Evolutionary conservation across 768 basidiomycete species (phyloP).

Genomic region (Aureoboletus auriporus): DNA sequence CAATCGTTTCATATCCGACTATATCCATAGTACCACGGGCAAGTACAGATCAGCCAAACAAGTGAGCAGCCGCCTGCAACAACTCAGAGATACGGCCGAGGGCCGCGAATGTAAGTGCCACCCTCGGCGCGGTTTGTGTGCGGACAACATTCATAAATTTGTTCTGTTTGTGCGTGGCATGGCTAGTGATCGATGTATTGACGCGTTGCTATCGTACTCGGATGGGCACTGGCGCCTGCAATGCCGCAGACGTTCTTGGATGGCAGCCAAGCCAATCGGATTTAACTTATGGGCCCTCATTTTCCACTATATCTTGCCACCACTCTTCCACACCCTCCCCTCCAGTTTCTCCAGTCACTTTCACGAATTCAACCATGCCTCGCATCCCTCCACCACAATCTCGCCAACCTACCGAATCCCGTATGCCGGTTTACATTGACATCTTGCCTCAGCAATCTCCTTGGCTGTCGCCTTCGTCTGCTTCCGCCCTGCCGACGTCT

Average conservation of each 20-base stretch:
- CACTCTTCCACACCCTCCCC: conserved; percentile 19
- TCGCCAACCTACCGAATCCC: conserved; percentile 21
- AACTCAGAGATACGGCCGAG: conserved; percentile 69
- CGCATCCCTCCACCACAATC: conserved; percentile 18
- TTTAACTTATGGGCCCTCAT: conserved; percentile 13
- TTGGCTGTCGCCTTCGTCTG: conserved; percentile 8
- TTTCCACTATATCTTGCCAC: conserved; percentile 27
- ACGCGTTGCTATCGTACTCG: conserved; percentile 31
- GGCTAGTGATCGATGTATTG: conserved; percentile 31
- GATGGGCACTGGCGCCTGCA: conserved; percentile 17
- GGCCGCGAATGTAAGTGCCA: conserved; percentile 61
- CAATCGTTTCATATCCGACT: conserved; percentile 77
- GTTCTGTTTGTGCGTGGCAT: conserved; percentile 30
- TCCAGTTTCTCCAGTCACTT: conserved; percentile 12
- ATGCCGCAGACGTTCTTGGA: conserved; percentile 12
- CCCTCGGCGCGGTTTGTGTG: conserved; percentile 21
- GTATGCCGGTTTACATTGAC: conserved; percentile 32
- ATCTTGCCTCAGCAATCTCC: conserved; percentile 22
- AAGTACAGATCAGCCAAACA: conserved; percentile 72
- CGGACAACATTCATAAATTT: conserved; percentile 26
- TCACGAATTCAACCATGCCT: conserved; percentile 18
- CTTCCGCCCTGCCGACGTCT: conserved; percentile 2
- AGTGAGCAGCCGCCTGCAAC: conserved; percentile 77
- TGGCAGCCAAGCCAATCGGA: conserved; percentile 11
- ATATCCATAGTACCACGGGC: conserved; percentile 66